A percentile compares a stretch with the other conserved stretches of the same genome.
phyloP scores from a whole-genome alignment of 345 rosid species.

The Eucalyptus microcorys region DNA sequence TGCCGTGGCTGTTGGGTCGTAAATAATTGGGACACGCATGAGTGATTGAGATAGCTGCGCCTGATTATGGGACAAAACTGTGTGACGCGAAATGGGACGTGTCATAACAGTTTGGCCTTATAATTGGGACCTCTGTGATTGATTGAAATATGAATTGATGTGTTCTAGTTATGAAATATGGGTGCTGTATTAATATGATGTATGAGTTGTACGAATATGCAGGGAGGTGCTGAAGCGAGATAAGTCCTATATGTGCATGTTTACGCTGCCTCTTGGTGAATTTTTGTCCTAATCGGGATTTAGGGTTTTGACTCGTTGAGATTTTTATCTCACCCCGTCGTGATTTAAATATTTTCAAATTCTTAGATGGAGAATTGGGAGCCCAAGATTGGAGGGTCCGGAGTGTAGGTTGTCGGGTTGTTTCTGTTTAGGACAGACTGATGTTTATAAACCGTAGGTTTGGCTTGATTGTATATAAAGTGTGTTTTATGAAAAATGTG shows the following conservation, averaged over 20 bases:
- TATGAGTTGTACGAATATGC: too few species aligned
- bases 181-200: too few species aligned
- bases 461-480: too few species aligned
- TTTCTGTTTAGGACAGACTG: rapidly evolving
- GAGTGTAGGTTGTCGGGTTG: too few species aligned
- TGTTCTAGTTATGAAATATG: too few species aligned
- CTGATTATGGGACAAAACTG: rapidly evolving
- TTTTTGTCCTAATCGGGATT: rapidly evolving
- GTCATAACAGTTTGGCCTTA: too few species aligned
- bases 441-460: rapidly evolving
- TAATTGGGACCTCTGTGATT: rapidly evolving
- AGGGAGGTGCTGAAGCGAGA: rapidly evolving
- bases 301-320: rapidly evolving
- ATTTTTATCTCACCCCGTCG: rapidly evolving
- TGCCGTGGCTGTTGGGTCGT: rapidly evolving
- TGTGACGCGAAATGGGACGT: rapidly evolving
- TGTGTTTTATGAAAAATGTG: rapidly evolving
- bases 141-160: too few species aligned
- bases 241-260: too few species aligned
- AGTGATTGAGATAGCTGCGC: rapidly evolving
- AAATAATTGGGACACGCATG: too few species aligned
- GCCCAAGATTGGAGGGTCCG: too few species aligned
- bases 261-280: rapidly evolving
- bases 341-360: too few species aligned
- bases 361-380: too few species aligned